These are phyloP conservation scores for Neonectria magnoliae DNA, from an alignment of 2,329 filamentous ascomycete species.

Conservation along the genomic window DNA sequence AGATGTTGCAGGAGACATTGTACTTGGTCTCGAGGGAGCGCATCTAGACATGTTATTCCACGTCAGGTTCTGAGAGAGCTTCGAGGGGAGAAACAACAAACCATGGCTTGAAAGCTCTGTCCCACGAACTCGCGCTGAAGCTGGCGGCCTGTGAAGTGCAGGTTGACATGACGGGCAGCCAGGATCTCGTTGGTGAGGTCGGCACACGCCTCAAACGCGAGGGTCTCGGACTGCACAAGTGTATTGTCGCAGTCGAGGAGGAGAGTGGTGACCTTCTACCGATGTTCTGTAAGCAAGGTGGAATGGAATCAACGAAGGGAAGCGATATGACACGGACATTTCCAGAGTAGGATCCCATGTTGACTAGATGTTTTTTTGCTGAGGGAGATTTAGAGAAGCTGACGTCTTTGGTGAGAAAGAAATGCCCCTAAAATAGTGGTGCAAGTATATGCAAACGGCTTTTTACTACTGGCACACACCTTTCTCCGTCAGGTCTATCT, in stretches of 20 bases:
- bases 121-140: constrained; percentile 6
- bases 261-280: constrained; percentile 6
- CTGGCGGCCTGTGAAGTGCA: constrained; percentile 2
- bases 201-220: constrained; percentile 1
- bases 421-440: not conserved
- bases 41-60: not conserved
- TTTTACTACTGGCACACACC: not conserved
- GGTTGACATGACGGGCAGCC: not conserved
- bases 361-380: not conserved
- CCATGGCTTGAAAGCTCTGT: constrained; percentile 5
- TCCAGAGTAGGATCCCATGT: not conserved
- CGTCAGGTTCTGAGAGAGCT: not conserved
- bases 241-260: constrained; percentile 7
- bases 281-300: not conserved
- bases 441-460: not conserved
- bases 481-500: not conserved
- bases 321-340: not conserved
- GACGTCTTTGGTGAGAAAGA: too few species aligned
- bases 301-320: not conserved
- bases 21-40: constrained; percentile 2
- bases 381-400: too few species aligned
- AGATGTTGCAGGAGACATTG: constrained; percentile 1
- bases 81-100: not conserved
- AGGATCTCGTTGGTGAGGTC: constrained; percentile 9
- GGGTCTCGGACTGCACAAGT: constrained; percentile 4